Conservation (phyloP, 2,329 filamentous ascomycete species). For the Clonostachys chloroleuca region DNA sequence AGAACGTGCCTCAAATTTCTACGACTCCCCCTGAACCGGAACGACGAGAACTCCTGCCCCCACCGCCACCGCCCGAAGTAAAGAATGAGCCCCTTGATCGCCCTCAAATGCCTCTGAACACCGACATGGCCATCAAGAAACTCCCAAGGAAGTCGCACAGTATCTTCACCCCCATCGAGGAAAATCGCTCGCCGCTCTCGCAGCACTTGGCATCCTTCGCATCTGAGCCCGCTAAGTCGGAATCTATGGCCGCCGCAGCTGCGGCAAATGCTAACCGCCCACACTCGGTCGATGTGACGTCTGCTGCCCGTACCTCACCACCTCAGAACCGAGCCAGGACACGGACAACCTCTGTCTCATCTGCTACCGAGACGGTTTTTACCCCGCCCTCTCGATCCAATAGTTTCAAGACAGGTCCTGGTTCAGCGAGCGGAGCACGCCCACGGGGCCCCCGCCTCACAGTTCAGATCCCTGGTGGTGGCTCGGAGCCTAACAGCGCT, state of each 20-base stretch:
- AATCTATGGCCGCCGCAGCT: slow-evolving; percentile 13
- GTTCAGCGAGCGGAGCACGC: slow-evolving; percentile 58
- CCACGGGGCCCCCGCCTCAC: slow-evolving; percentile 78
- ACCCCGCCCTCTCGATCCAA: slow-evolving; percentile 75
- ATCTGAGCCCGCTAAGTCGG: slow-evolving; percentile 40
- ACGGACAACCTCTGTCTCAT: slow-evolving; percentile 51
- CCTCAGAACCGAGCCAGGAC: slow-evolving; percentile 43
- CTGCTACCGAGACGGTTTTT: slow-evolving; percentile 59
- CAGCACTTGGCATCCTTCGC: slow-evolving; percentile 73
- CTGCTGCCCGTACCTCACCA: slow-evolving; percentile 52
- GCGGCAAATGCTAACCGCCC: slow-evolving; percentile 38
- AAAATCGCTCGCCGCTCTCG: slow-evolving; percentile 81
- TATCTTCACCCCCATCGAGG: slow-evolving; percentile 97
- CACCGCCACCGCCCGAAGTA: slow-evolving; percentile 45
- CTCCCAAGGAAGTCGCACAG: slow-evolving; percentile 79
- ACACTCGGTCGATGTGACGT: slow-evolving; percentile 61
- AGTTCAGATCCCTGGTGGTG: slow-evolving; percentile 91
- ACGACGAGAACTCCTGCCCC: slow-evolving; percentile 44
- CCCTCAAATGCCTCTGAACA: slow-evolving; percentile 42
- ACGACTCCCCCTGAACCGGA: slow-evolving; percentile 44
- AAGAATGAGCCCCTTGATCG: slow-evolving; percentile 41
- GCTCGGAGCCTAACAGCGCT: slow-evolving; percentile 71
- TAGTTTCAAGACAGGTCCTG: slow-evolving; percentile 59
- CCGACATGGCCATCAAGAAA: slow-evolving; percentile 49
- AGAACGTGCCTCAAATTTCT: slow-evolving; percentile 42